Base-by-base conservation (phyloP, 2,329 filamentous ascomycete species). In the Fusarium sp. region DNA sequence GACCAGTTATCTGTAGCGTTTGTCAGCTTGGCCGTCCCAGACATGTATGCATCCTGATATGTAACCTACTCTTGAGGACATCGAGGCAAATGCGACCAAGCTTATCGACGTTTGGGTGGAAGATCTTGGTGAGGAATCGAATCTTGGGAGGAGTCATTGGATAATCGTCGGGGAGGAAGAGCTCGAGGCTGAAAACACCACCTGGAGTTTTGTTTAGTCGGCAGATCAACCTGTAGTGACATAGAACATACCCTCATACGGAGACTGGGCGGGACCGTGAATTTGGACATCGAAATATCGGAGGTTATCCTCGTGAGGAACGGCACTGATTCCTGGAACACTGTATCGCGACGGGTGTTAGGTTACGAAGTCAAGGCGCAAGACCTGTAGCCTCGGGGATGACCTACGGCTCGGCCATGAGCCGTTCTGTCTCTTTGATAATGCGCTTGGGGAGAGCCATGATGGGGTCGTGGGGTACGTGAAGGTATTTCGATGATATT, bases 81-180 rank as follows among this genome's bases (percentile, higher is more conserved):
- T 99, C 96, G 56, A 99, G 86, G 82, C 97, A 99, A 84, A 99
- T 99, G 69, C 96, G 93, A 69, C 96, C 96, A 5, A 99, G 90
- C 84, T 97, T 97, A 83, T 99, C 96, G 78, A 99, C 98, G 83
- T 99, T 99, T 59, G 96, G 96, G 83, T 99, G 97, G 85, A 98
- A 99, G 83, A 99, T 98, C 86, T 98, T 98, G 78, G 97, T 99
- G 58, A 99, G 88, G 85, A 99, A 99, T 62, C 96, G 94, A 81
- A 99, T 98, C 88, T 98, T 98, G 51, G 96, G 96, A 61, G 96
- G 96, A 39, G 95, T 98, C 96, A 99, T 99, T 47, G 96, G 96
- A 83, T 99, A 99, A 86, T 99, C 96, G 80, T 99, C 96, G 50
- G 97, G 97, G 30, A 99, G 89, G 83, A 99, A 99, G 26, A 99